These are phyloP conservation scores for Phialocephala sp. DNA, from an alignment of 2,329 filamentous ascomycete species.

Conservation along the genomic window DNA sequence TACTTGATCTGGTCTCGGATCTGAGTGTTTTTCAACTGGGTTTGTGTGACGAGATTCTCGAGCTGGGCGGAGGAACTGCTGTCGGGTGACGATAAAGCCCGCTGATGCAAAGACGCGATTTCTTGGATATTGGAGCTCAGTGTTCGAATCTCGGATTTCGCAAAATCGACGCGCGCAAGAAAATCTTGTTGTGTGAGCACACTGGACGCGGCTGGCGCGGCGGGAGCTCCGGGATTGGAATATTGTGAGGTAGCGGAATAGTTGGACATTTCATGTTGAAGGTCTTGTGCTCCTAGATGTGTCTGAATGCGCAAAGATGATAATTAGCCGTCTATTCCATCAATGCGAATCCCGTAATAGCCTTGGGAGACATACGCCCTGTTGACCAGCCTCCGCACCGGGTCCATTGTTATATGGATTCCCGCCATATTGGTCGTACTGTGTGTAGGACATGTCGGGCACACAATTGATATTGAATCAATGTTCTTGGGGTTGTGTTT, in stretches of 20 bases:
- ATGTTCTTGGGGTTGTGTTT: conserved; percentile 7
- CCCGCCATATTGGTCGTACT: conserved; percentile 57
- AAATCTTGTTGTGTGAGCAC: conserved; percentile 69
- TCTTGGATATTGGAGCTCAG: conserved; percentile 70
- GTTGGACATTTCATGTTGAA: conserved; percentile 39
- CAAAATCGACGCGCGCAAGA: conserved; percentile 67
- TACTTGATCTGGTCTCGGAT: conserved; percentile 82
- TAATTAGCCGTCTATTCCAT: conserved; percentile 13
- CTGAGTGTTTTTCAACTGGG: conserved; percentile 73
- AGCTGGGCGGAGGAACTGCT: conserved; percentile 53
- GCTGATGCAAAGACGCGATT: conserved; percentile 74
- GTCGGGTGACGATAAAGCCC: conserved; percentile 71
- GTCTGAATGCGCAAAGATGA: conserved; percentile 10
- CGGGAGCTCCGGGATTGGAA: conserved; percentile 37
- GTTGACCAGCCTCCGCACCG: conserved; percentile 44
- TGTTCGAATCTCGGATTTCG: conserved; percentile 70
- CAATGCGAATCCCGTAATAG: background rate
- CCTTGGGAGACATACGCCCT: conserved; percentile 31
- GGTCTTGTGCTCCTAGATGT: conserved; percentile 31
- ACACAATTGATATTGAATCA: conserved; percentile 34
- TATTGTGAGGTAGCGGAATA: conserved; percentile 38
- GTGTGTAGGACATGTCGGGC: conserved; percentile 64
- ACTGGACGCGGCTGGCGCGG: conserved; percentile 36
- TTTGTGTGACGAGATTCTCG: conserved; percentile 71
- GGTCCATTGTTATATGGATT: conserved; percentile 68